A percentile compares a stretch with the other conserved stretches of the same genome.
Evolutionary conservation across 1,284 basidiomycete genomes (phyloP).

Genomic region (Microbotryum violaceum): DNA sequence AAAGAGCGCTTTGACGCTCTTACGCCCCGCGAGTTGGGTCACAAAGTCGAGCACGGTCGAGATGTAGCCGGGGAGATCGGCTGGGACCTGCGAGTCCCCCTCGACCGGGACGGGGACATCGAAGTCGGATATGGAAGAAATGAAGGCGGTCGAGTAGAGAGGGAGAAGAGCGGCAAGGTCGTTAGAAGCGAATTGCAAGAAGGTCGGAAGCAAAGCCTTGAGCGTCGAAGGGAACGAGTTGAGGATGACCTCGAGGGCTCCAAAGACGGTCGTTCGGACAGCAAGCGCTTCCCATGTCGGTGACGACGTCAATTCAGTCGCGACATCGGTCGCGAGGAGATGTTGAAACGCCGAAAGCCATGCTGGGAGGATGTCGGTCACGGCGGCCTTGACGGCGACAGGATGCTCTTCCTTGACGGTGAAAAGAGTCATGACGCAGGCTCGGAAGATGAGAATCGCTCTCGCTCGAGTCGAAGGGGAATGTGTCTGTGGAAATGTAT

Average conservation of each 20-base stretch:
- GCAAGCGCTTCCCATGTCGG: slow-evolving; percentile 64
- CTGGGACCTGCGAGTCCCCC: slow-evolving; percentile 56
- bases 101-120: slow-evolving; percentile 54
- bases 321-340: slow-evolving; percentile 49
- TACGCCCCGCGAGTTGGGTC: slow-evolving; percentile 55
- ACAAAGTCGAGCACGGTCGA: slow-evolving; percentile 75
- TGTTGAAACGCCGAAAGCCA: slow-evolving; percentile 83
- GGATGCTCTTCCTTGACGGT: slow-evolving; percentile 93
- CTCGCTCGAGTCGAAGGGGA: slow-evolving; percentile 70
- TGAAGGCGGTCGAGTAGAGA: slow-evolving; percentile 60
- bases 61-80: slow-evolving; percentile 59
- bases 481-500: slow-evolving; percentile 50
- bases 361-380: slow-evolving; percentile 67
- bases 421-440: slow-evolving; percentile 79
- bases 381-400: slow-evolving; percentile 72
- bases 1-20: slow-evolving; percentile 58
- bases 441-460: slow-evolving; percentile 78
- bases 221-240: slow-evolving; percentile 46
- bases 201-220: slow-evolving; percentile 64
- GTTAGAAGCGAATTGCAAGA: slow-evolving; percentile 58
- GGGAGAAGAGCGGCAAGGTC: slow-evolving; percentile 62
- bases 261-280: slow-evolving; percentile 42
- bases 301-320: slow-evolving; percentile 8
- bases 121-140: slow-evolving; percentile 47
- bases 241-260: slow-evolving; percentile 18